Conservation (phyloP, 345 rosid genomes). For the Anacardium occidentale region DNA sequence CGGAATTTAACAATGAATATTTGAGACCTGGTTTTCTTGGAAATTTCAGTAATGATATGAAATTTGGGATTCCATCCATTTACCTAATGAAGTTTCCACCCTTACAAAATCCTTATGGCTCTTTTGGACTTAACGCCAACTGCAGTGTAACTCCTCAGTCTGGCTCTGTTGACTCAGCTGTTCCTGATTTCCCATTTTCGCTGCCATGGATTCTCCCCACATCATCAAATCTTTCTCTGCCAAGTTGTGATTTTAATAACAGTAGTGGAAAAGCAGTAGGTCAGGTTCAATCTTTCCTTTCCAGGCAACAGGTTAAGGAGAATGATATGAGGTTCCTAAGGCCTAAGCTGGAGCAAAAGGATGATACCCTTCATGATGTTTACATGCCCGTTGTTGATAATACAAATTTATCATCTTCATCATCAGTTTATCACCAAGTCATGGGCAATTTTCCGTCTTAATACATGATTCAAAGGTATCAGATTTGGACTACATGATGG, state of each 20-base stretch:
- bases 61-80: conserved; percentile 36
- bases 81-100: conserved; percentile 51
- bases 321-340: conserved; percentile 27
- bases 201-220: conserved; percentile 34
- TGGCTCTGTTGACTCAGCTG: conserved; percentile 30
- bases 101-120: conserved; percentile 33
- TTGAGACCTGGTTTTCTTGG: conserved; percentile 36
- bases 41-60: conserved; percentile 46
- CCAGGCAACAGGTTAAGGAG: conserved; percentile 38
- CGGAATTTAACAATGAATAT: conserved; percentile 34
- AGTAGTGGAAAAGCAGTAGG: conserved; percentile 21
- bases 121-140: conserved; percentile 36
- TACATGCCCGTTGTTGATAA: conserved; percentile 35
- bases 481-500: conserved; percentile 19
- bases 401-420: conserved; percentile 30
- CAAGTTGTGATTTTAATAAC: conserved; percentile 26
- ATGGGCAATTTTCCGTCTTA: conserved; percentile 36
- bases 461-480: background rate
- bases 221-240: conserved; percentile 29
- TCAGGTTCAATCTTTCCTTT: conserved; percentile 32
- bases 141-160: conserved; percentile 29
- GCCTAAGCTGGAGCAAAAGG: conserved; percentile 50
- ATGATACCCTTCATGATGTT: conserved; percentile 37
- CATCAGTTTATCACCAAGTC: conserved; percentile 32
- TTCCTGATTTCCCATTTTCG: conserved; percentile 46